A percentile compares a stretch with the other conserved stretches of the same genome.
Conservation (phyloP, 331 rosid genomes). For the Cydonia oblonga region DNA sequence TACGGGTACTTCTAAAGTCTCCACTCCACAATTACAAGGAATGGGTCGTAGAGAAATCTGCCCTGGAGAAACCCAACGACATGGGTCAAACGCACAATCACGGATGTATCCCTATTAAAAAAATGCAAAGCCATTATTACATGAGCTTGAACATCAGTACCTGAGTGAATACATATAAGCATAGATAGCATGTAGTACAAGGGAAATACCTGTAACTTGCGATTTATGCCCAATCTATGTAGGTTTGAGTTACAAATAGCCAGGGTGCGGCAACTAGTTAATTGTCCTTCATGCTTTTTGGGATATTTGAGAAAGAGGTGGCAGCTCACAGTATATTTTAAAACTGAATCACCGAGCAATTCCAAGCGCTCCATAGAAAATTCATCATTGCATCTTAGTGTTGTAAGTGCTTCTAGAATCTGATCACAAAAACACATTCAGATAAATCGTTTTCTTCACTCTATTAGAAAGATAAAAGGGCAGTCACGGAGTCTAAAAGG, state of each 20-base stretch:
- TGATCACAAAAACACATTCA: slow-evolving; percentile 15
- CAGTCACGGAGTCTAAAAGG: not conserved
- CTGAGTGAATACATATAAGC: not conserved
- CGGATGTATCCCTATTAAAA: slow-evolving; percentile 59
- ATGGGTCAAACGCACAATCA: slow-evolving; percentile 86
- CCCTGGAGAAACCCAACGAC: slow-evolving; percentile 96
- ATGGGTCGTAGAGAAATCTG: slow-evolving; percentile 42
- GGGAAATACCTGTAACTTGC: slow-evolving; percentile 55
- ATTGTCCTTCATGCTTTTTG: slow-evolving; percentile 63
- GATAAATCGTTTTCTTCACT: not conserved
- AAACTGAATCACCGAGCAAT: slow-evolving; percentile 88
- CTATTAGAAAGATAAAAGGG: not conserved
- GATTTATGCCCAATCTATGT: slow-evolving; percentile 52
- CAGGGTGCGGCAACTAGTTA: slow-evolving; percentile 32
- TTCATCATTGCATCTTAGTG: slow-evolving; percentile 61
- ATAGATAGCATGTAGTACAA: slow-evolving; percentile 1
- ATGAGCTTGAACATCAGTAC: not conserved
- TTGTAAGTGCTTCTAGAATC: slow-evolving; percentile 88
- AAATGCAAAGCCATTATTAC: slow-evolving; percentile 5
- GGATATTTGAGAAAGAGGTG: slow-evolving; percentile 74
- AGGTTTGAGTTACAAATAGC: slow-evolving; percentile 64
- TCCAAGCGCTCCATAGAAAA: slow-evolving; percentile 94
- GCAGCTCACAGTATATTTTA: slow-evolving; percentile 77
- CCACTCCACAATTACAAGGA: slow-evolving; percentile 72
- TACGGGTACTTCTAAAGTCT: slow-evolving; percentile 66